phyloP scores from a whole-genome alignment of 495 filamentous ascomycete genomes.

The Penicillium turbatum region DNA sequence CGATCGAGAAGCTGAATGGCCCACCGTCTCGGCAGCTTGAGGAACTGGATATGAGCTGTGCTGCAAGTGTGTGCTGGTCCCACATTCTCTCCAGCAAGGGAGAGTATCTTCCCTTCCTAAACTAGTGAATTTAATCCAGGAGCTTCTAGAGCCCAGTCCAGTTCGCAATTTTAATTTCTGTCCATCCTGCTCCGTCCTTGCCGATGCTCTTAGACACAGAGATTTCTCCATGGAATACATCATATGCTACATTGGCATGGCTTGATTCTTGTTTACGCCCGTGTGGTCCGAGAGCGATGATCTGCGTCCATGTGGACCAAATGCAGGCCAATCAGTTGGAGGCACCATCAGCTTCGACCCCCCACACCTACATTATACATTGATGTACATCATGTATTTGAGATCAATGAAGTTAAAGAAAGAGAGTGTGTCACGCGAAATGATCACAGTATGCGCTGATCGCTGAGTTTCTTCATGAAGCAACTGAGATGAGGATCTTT shows the following conservation, averaged over 20 bases:
- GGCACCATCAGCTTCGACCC: neutral
- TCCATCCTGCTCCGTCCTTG: neutral
- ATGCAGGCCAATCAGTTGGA: neutral
- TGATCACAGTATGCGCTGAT: neutral
- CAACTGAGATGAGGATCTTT: neutral
- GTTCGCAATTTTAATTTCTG: neutral
- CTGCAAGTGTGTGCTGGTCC: constrained; percentile 2
- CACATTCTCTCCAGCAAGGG: constrained; percentile 12
- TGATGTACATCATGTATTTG: neutral
- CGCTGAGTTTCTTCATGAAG: neutral
- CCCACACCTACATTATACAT: neutral
- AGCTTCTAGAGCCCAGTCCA: neutral
- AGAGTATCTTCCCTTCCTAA: neutral
- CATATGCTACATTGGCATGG: constrained; percentile 3
- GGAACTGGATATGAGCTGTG: neutral
- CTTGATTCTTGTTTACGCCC: constrained; percentile 8
- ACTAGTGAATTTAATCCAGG: neutral
- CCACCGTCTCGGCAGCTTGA: neutral
- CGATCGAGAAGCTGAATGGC: neutral
- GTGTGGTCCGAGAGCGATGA: constrained; percentile 8
- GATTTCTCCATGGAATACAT: neutral
- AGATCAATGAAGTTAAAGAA: constrained; percentile 1
- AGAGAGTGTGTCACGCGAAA: neutral
- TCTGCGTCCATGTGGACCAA: constrained; percentile 9
- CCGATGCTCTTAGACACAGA: neutral